phyloP scores from a whole-genome alignment of 495 filamentous ascomycete genomes.

The Alectoria sarmentosa region DNA sequence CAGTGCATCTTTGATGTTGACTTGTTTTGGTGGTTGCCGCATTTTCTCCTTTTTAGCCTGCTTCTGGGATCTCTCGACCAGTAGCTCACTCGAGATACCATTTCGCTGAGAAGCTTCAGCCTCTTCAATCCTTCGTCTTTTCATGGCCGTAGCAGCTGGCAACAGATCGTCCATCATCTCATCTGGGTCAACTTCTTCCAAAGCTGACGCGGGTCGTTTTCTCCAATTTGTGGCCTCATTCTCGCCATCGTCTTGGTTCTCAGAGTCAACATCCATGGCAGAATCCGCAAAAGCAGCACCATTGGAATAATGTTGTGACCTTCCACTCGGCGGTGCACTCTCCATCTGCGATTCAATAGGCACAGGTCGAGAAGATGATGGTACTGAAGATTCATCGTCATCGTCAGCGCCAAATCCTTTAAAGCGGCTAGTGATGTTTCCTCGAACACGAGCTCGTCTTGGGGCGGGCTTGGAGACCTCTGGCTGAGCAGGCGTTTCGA shows the following conservation, averaged over 20 bases:
- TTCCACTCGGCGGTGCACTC: conserved; percentile 4
- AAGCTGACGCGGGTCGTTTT: conserved; percentile 29
- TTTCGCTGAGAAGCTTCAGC: conserved; percentile 34
- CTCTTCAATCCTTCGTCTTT: conserved; percentile 54
- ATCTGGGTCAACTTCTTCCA: conserved; percentile 39
- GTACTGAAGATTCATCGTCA: conserved; percentile 29
- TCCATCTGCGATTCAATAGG: conserved; percentile 13
- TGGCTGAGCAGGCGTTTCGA: conserved; percentile 9
- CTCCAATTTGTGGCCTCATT: conserved; percentile 21
- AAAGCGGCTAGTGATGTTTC: conserved; percentile 54
- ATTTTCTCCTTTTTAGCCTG: conserved; percentile 29
- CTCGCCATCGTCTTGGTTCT: conserved; percentile 21
- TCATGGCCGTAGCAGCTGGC: conserved; percentile 64
- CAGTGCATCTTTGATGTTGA: conserved; percentile 64
- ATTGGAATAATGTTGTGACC: conserved; percentile 13
- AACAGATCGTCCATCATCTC: conserved; percentile 58
- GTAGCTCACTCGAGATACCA: conserved; percentile 22
- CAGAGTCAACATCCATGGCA: conserved; percentile 36
- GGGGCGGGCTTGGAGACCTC: conserved; percentile 6
- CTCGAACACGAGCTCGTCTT: conserved; percentile 24
- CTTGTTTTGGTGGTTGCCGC: conserved; percentile 47
- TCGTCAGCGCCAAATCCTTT: conserved; percentile 63
- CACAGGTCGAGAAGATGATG: conserved; percentile 13
- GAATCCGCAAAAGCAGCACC: conserved; percentile 24
- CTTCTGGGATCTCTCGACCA: conserved; percentile 18